A percentile compares a stretch with the other conserved stretches of the same genome.
These are phyloP conservation scores for Iodosphaeria phyllophila DNA, from an alignment of 2,329 filamentous ascomycete species.

Conservation along the genomic window DNA sequence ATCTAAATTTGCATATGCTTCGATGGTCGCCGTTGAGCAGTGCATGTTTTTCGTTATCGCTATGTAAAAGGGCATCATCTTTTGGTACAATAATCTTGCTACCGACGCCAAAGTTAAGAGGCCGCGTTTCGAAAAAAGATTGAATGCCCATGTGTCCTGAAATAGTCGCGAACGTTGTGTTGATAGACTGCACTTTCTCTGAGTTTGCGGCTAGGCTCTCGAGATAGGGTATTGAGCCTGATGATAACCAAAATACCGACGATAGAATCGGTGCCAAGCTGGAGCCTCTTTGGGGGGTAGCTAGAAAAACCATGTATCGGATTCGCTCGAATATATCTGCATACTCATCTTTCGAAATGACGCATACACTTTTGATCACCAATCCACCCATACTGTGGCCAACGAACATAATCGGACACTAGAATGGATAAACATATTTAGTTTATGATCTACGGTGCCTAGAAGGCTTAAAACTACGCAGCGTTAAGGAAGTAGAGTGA, in stretches of 20 bases:
- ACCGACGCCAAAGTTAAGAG: slow-evolving; percentile 3
- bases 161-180: slow-evolving; percentile 9
- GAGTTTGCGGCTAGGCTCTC: slow-evolving; percentile 8
- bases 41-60: slow-evolving; percentile 7
- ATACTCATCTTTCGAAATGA: slow-evolving; percentile 7
- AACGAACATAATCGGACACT: slow-evolving; percentile 11
- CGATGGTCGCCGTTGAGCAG: slow-evolving; percentile 12
- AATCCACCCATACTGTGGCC: slow-evolving; percentile 18
- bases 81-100: slow-evolving; percentile 7
- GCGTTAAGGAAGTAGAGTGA: too few species aligned
- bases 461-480: too few species aligned
- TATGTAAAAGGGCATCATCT: slow-evolving; percentile 10
- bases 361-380: slow-evolving; percentile 15
- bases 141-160: slow-evolving; percentile 7
- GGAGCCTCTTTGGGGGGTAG: slow-evolving; percentile 14
- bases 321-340: slow-evolving; percentile 6
- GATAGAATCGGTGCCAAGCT: slow-evolving; percentile 10
- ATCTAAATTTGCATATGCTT: slow-evolving; percentile 13
- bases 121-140: slow-evolving; percentile 12
- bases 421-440: slow-evolving; percentile 7
- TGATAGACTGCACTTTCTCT: slow-evolving; percentile 7
- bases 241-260: slow-evolving; percentile 6
- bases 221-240: slow-evolving; percentile 7
- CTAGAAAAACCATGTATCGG: slow-evolving; percentile 12
- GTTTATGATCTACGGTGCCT: too few species aligned